Base-by-base conservation (phyloP, 768 basidiomycete genomes). In the Boletus sp. region DNA sequence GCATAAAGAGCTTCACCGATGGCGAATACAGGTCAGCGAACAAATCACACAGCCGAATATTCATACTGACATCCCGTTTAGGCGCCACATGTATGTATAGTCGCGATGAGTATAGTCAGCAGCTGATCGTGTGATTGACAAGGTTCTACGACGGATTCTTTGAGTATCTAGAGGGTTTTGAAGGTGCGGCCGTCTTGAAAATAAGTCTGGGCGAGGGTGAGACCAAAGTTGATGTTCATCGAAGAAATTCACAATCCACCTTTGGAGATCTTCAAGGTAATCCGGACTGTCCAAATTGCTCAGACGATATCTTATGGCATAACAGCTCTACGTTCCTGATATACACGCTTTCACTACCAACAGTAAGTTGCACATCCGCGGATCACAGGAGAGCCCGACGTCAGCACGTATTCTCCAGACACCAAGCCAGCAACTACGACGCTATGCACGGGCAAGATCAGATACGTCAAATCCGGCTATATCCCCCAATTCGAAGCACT, bases 401-500 rank as follows among this genome's bases (percentile, higher is more conserved):
- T 21, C 0, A 30, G 47, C 32, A 5, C 3, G 25, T 29, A 2
- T 33, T 35, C 33, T 53, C 29, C 33, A 68, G 66, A 66, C 14
- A 55, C 46, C 32, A 64, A 56, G 35, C 67, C 64, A 27, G 67
- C 53, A 3, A 1, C 48, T 10, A 68, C 66, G 39, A 59, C 54
- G 15, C 13, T 69, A 3, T 69, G 65, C 39, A 67, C 86, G 78
- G 77, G 81, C 19, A 87, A 86, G 68, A 83, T 88, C 56, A 81
- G 70, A 70, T 78, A 84, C 42, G 80, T 77, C 9, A 77, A 76
- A 56, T 77, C 83, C 0, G 84, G 86, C 60, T 87, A 86, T 61
- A 64, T 82, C 9, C 77, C 83, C 27, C 80, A 87, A 56, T 88
- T 84, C 64, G 79, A 83, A 53, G 80, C 75, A 47, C 70, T 86